phyloP scores from a whole-genome alignment of 2,329 filamentous ascomycete species.

The Periconia sp. region DNA sequence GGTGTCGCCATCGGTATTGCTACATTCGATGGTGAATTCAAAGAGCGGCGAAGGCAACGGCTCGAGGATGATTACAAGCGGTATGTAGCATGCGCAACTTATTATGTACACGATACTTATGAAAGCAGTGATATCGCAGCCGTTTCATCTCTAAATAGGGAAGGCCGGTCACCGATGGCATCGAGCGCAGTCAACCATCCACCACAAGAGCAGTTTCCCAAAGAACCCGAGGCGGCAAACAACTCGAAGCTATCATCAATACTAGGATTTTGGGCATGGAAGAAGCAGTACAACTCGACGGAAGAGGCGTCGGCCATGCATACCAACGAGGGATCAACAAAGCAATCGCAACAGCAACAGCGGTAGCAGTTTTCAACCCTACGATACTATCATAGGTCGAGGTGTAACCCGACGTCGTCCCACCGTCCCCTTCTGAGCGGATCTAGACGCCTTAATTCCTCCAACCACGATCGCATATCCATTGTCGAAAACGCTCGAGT shows the following conservation, averaged over 20 bases:
- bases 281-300: slow-evolving; percentile 63
- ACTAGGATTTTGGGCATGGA: slow-evolving; percentile 41
- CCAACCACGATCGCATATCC: slow-evolving; percentile 62
- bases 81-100: too few relatives aligned
- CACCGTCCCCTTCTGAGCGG: slow-evolving; percentile 77
- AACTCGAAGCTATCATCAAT: slow-evolving; percentile 25
- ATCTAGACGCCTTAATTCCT: slow-evolving; percentile 72
- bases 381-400: slow-evolving; percentile 43
- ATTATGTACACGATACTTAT: too few relatives aligned
- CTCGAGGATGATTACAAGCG: slow-evolving; percentile 41
- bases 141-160: slow-evolving; percentile 22
- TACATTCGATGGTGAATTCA: slow-evolving; percentile 43
- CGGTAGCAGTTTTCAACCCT: slow-evolving; percentile 59
- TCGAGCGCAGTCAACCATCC: slow-evolving; percentile 17
- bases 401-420: slow-evolving; percentile 67
- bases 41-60: slow-evolving; percentile 36
- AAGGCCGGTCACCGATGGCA: slow-evolving; percentile 20
- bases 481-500: slow-evolving; percentile 49
- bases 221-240: slow-evolving; percentile 11
- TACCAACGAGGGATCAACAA: slow-evolving; percentile 61
- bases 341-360: slow-evolving; percentile 25
- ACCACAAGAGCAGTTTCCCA: slow-evolving; percentile 13
- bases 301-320: slow-evolving; percentile 65
- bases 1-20: slow-evolving; percentile 41
- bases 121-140: slow-evolving; percentile 31